These are phyloP conservation scores for Cyclotella baltica DNA, from an alignment of 108 stramenopile species.

Conservation along the genomic window DNA sequence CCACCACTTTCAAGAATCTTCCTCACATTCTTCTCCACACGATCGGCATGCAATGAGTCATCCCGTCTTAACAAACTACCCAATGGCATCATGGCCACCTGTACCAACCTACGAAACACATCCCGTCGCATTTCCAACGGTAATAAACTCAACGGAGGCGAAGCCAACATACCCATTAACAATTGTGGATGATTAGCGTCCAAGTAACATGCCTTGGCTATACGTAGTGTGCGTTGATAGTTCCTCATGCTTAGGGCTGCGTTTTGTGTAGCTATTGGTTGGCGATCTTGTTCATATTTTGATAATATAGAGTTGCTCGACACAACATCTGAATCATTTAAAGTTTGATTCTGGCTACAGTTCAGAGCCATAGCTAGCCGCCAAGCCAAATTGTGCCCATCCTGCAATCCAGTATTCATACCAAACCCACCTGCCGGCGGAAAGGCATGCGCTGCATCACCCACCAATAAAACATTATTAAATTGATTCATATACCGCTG, in stretches of 20 bases:
- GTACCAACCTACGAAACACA: slow-evolving; percentile 64
- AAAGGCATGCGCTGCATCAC: slow-evolving; percentile 96
- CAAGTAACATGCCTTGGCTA: slow-evolving; percentile 80
- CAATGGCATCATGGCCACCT: slow-evolving; percentile 72
- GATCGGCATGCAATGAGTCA: slow-evolving; percentile 50
- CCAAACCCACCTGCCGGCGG: slow-evolving; percentile 98
- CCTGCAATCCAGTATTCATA: slow-evolving; percentile 97
- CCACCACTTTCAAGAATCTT: slow-evolving; percentile 63
- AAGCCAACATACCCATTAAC: slow-evolving; percentile 54
- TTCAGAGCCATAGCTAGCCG: slow-evolving; percentile 59
- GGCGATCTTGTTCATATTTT: slow-evolving; percentile 80
- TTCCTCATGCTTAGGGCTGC: slow-evolving; percentile 91
- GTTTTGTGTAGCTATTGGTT: slow-evolving; percentile 81
- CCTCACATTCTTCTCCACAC: slow-evolving; percentile 67
- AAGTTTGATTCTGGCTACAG: not conserved
- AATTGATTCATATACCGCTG: slow-evolving; percentile 59
- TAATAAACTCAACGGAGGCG: slow-evolving; percentile 55
- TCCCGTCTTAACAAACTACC: slow-evolving; percentile 37
- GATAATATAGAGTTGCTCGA: slow-evolving; percentile 25
- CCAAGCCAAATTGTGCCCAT: slow-evolving; percentile 93
- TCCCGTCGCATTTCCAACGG: slow-evolving; percentile 54
- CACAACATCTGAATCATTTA: not conserved
- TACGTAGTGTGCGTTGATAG: slow-evolving; percentile 78
- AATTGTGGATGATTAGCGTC: slow-evolving; percentile 75
- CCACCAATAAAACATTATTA: slow-evolving; percentile 64